Percentiles rank a stretch among this genome's conserved stretches.
Conservation (phyloP, 106 monocot genomes). For the Platanthera zijinensis region DNA sequence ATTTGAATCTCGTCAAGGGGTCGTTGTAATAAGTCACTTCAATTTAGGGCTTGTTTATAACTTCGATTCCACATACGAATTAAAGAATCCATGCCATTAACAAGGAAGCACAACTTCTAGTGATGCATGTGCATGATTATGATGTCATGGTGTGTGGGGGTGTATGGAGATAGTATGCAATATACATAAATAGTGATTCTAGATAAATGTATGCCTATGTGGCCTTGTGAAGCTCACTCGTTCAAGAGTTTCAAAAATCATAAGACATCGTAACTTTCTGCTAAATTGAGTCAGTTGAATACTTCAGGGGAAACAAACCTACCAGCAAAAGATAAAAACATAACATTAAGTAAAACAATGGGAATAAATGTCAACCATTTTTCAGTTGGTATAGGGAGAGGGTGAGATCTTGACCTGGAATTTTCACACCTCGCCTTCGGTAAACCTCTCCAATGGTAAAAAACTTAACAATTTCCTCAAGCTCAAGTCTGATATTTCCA, state of each 20-base stretch:
- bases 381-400: background rate
- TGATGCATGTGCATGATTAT: background rate
- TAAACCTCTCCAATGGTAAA: slow-evolving; percentile 84
- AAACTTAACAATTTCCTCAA: slow-evolving; percentile 91
- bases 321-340: background rate
- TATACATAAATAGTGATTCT: background rate
- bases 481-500: slow-evolving; percentile 79
- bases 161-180: background rate
- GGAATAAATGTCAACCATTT: background rate
- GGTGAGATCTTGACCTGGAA: slow-evolving; percentile 47
- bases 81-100: background rate
- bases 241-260: background rate
- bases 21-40: background rate
- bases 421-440: slow-evolving; percentile 71
- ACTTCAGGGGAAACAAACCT: background rate
- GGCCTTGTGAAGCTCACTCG: background rate
- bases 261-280: background rate
- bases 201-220: background rate
- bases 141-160: background rate
- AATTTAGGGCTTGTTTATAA: background rate
- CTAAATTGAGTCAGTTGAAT: background rate
- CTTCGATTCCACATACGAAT: background rate
- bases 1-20: background rate
- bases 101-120: background rate
- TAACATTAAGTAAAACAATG: background rate